Evolutionary conservation across 192 early-diverging fungal species (phyloP).

Genomic region (Endogone sp.): DNA sequence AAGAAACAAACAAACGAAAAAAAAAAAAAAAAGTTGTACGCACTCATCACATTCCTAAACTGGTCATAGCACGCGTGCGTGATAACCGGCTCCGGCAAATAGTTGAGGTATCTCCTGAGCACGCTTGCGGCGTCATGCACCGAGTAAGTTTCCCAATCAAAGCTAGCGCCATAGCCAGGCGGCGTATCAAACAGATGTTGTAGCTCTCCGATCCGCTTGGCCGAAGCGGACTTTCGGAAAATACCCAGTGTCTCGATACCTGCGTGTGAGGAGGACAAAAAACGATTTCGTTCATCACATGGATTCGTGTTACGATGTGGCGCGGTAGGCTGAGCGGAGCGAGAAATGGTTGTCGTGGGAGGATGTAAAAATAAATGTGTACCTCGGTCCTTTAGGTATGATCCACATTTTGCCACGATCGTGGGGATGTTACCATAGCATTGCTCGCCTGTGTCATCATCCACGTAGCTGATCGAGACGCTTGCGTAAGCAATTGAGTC

Average conservation of each 20-base stretch:
- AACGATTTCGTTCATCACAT: neutral
- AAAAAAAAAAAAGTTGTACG: too few species aligned
- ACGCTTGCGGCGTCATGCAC: slow-evolving; percentile 79
- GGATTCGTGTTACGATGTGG: too few species aligned
- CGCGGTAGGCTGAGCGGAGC: neutral
- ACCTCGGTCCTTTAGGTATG: slow-evolving; percentile 34
- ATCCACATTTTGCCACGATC: slow-evolving; percentile 36
- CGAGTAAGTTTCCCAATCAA: slow-evolving; percentile 64
- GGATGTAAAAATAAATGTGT: slow-evolving; percentile 7
- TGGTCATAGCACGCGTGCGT: slow-evolving; percentile 57
- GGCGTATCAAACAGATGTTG: slow-evolving; percentile 64
- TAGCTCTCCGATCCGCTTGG: slow-evolving; percentile 65
- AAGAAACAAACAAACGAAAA: too few species aligned
- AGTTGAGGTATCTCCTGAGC: slow-evolving; percentile 65
- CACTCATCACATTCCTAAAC: slow-evolving; percentile 64
- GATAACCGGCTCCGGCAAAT: slow-evolving; percentile 73
- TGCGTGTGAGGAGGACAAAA: slow-evolving; percentile 27
- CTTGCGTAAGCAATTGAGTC: slow-evolving; percentile 27
- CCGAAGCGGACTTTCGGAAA: slow-evolving; percentile 71
- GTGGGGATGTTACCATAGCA: slow-evolving; percentile 30
- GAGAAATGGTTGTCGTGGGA: neutral
- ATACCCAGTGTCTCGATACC: slow-evolving; percentile 68
- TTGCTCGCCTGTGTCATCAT: slow-evolving; percentile 26
- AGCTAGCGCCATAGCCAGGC: slow-evolving; percentile 53
- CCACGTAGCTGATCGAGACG: slow-evolving; percentile 28